Percentiles rank a stretch among this genome's conserved stretches.
These are phyloP conservation scores for Rubus parviflorus DNA, from an alignment of 306 rosid species.

Conservation along the genomic window DNA sequence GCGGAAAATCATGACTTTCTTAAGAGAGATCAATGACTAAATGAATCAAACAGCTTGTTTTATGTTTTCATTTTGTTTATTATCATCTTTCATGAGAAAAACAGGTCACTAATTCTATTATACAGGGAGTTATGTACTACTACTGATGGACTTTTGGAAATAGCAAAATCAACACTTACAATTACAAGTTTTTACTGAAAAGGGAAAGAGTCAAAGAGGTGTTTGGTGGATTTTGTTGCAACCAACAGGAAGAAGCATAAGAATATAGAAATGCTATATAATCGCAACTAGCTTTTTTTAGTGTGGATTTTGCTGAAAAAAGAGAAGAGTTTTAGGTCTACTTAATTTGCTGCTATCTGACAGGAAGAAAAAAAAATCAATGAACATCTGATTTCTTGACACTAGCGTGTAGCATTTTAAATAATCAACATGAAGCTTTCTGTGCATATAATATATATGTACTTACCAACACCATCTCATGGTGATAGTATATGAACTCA, in stretches of 20 bases:
- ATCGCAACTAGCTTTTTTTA: background rate
- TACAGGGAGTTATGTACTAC: background rate
- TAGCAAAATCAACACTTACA: background rate
- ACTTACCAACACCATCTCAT: slow-evolving; percentile 94
- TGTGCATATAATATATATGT: background rate
- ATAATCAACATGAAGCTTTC: background rate
- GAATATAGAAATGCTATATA: background rate
- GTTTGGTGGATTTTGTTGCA: background rate
- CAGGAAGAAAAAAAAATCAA: background rate
- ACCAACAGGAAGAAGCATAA: background rate
- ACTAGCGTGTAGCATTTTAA: background rate
- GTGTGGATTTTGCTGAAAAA: background rate
- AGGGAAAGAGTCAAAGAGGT: too few species aligned
- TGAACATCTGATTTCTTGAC: background rate
- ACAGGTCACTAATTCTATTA: background rate
- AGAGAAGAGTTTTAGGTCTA: background rate
- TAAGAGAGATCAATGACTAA: background rate
- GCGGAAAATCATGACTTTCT: background rate
- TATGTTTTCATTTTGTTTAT: background rate
- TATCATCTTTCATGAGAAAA: background rate
- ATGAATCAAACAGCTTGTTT: background rate
- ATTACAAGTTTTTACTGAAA: too few species aligned
- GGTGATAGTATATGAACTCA: slow-evolving; percentile 80
- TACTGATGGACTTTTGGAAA: background rate
- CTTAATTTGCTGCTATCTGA: background rate